Conservation (phyloP, 768 basidiomycete species). For the Mycena pura region DNA sequence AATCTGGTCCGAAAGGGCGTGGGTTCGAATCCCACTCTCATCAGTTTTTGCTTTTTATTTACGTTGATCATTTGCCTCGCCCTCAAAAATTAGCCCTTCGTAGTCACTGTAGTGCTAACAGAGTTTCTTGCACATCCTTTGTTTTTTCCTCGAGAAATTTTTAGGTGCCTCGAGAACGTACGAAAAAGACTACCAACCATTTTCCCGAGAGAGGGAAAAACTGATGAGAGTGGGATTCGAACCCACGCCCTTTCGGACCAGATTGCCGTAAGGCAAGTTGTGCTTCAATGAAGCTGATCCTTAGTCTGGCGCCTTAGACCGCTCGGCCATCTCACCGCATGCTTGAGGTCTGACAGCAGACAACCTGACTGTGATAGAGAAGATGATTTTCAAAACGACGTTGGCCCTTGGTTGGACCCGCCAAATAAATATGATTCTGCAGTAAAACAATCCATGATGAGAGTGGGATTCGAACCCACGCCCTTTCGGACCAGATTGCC, state of each 20-base stretch:
- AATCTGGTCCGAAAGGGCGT: conserved; percentile 50
- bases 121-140: too few species aligned
- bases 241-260: conserved; percentile 56
- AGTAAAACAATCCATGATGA: too few species aligned
- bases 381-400: too few species aligned
- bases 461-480: conserved; percentile 70
- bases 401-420: too few species aligned
- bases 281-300: conserved; percentile 37
- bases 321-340: conserved; percentile 72
- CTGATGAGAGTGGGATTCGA: conserved; percentile 61
- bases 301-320: conserved; percentile 91
- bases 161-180: neutral
- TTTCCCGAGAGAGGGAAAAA: neutral
- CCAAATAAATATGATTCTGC: too few species aligned
- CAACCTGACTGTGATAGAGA: too few species aligned
- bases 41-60: conserved; percentile 10
- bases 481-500: conserved; percentile 43
- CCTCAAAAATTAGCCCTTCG: too few species aligned
- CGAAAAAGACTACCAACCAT: neutral
- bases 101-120: too few species aligned
- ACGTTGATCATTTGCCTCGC: too few species aligned
- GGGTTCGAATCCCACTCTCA: conserved; percentile 68
- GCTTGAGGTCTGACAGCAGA: too few species aligned
- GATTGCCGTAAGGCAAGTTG: conserved; percentile 17
- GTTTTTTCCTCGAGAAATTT: too few species aligned